Percentiles rank a stretch among this genome's conserved stretches.
phyloP scores from a whole-genome alignment of 2,329 filamentous ascomycete genomes.

The Lasiodiplodia theobromae region DNA sequence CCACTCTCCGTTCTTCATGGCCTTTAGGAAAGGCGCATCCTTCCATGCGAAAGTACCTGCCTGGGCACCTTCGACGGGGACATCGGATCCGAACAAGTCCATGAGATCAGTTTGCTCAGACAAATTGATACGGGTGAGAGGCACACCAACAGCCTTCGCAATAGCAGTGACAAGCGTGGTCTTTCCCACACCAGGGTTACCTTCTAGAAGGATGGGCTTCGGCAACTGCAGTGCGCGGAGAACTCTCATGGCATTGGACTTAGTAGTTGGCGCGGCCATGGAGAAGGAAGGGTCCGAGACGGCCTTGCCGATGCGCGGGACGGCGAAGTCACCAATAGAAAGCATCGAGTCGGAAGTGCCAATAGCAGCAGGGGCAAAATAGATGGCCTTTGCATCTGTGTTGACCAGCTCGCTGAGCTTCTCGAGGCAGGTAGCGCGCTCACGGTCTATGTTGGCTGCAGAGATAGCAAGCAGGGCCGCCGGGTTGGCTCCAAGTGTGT shows the following conservation, averaged over 20 bases:
- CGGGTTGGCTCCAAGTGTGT: constrained; percentile 93
- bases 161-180: constrained; percentile 90
- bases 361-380: constrained; percentile 69
- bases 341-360: constrained; percentile 61
- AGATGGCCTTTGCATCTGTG: constrained; percentile 69
- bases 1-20: constrained; percentile 97
- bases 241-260: constrained; percentile 88
- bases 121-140: constrained; percentile 91
- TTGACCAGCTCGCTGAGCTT: constrained; percentile 73
- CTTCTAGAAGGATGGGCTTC: constrained; percentile 93
- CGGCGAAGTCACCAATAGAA: constrained; percentile 76
- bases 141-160: constrained; percentile 78
- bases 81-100: constrained; percentile 96
- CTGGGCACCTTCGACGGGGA: constrained; percentile 90
- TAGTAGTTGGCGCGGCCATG: constrained; percentile 88
- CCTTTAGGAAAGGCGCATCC: constrained; percentile 92
- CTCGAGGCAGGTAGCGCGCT: constrained; percentile 75
- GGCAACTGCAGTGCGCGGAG: constrained; percentile 85
- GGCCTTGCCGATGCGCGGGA: constrained; percentile 61
- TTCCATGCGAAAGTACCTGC: constrained; percentile 94
- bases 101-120: constrained; percentile 98
- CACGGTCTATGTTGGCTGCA: constrained; percentile 70
- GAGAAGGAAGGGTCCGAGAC: constrained; percentile 70
- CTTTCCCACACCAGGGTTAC: constrained; percentile 97
- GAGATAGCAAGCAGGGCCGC: constrained; percentile 82